Percentiles rank a stretch among this genome's conserved stretches.
These are phyloP conservation scores for Venturiaceae sp. DNA, from an alignment of 2,329 filamentous ascomycete genomes.

Conservation along the genomic window DNA sequence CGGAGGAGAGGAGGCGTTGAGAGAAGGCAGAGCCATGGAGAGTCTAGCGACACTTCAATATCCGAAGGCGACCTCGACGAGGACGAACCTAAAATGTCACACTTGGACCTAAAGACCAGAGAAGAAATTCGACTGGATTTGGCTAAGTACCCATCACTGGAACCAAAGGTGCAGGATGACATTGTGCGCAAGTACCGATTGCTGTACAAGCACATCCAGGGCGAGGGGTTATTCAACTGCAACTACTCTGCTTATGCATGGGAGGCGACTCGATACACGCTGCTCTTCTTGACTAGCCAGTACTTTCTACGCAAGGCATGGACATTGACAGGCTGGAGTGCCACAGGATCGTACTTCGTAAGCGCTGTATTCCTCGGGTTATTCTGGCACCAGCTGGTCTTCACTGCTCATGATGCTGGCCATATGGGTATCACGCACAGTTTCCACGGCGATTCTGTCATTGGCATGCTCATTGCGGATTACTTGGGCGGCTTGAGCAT, in stretches of 20 bases:
- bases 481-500: constrained; percentile 82
- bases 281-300: constrained; percentile 51
- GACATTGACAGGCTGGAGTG: neutral
- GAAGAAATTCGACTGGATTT: constrained; percentile 68
- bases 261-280: constrained; percentile 62
- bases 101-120: constrained; percentile 63
- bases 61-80: constrained; percentile 40
- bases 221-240: constrained; percentile 73
- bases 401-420: constrained; percentile 87
- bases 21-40: constrained; percentile 1
- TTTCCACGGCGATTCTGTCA: constrained; percentile 71
- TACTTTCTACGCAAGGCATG: constrained; percentile 27
- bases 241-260: constrained; percentile 71
- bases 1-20: neutral
- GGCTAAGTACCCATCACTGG: constrained; percentile 70
- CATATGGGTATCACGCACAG: constrained; percentile 96
- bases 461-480: constrained; percentile 85
- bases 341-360: constrained; percentile 34
- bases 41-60: constrained; percentile 1
- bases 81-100: constrained; percentile 40
- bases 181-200: constrained; percentile 77
- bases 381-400: constrained; percentile 92
- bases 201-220: constrained; percentile 60
- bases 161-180: constrained; percentile 60
- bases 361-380: constrained; percentile 69